Base-by-base conservation (phyloP, 805 yeast genomes). In the Candida sonorensis region DNA sequence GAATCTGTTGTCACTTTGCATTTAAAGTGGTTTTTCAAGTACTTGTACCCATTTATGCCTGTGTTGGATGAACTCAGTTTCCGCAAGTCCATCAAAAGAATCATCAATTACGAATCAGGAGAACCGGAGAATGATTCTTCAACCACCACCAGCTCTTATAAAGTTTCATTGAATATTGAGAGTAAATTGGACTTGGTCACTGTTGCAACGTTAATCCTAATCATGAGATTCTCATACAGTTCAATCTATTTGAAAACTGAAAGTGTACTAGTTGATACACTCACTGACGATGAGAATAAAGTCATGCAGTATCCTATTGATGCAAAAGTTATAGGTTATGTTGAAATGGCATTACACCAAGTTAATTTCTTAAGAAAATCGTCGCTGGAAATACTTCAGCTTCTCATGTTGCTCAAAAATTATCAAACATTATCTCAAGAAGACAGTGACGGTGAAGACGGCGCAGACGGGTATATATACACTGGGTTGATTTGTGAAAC, bases 381-480 rank as follows among this genome's bases (percentile, higher is more conserved):
- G 5, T 62, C 63, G 22, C 34, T 73, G 21, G 61, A 63, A 10
- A 51, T 67, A 7, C 40, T 71, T 20, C 77, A 71, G 46, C 54
- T 67, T 18, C 50, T 68, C 4, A 38, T 66, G 26, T 50, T 60
- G 26, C 44, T 60, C 22, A 52, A 69, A 36, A 41, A 57, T 23
- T 72, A 72, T 51, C 66, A 54, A 41, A 51, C 45, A 20, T 42
- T 55, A 38, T 57, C 72, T 0, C 74, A 70, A 4, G 75, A 69
- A 43, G 72, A 69, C 43, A 71, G 73, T 15, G 76, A 72, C 40
- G 72, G 72, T 7, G 48, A 55, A 3, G 66, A 62, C 27, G 66
- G 64, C 9, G 54, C 62, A 12, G 67, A 64, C 34, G 60, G 69
- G 2, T 53, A 48, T 22, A 53, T 64, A 3, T 55, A 52, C 28